Percentiles rank a stretch among this genome's conserved stretches.
Evolutionary conservation across 352 stramenopile species (phyloP).

Genomic region (Phytophthora colocasiae): DNA sequence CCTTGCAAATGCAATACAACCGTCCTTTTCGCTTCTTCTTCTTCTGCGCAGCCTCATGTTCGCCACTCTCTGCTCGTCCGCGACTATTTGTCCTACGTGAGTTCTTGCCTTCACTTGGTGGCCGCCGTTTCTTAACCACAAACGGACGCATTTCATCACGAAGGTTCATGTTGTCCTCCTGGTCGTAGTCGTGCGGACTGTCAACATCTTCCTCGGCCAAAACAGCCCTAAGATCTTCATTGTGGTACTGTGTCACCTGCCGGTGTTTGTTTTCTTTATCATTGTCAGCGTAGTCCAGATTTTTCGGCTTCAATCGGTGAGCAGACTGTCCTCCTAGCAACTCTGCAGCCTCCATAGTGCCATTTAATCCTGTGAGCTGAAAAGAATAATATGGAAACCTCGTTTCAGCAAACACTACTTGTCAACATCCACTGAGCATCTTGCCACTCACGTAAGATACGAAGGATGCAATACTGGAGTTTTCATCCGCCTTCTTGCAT

Average conservation of each 20-base stretch:
- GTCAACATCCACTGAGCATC: background rate
- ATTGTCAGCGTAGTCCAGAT: conserved; percentile 11
- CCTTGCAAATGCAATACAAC: conserved; percentile 82
- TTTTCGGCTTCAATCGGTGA: conserved; percentile 28
- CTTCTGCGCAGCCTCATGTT: conserved; percentile 23
- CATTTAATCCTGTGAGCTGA: conserved; percentile 37
- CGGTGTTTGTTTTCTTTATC: conserved; percentile 49
- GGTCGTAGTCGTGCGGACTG: conserved; percentile 25
- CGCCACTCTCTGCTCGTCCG: conserved; percentile 14
- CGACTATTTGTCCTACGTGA: conserved; percentile 10
- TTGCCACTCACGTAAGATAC: conserved; percentile 62
- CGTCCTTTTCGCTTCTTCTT: conserved; percentile 77
- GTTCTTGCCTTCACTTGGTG: conserved; percentile 22
- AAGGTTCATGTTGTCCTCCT: conserved; percentile 1
- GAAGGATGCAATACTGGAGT: conserved; percentile 69
- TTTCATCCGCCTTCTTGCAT: conserved; percentile 68
- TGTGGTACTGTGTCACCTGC: conserved; percentile 5
- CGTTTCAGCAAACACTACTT: background rate
- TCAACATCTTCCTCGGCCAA: conserved; percentile 31
- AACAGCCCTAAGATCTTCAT: conserved; percentile 8
- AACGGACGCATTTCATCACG: conserved; percentile 12
- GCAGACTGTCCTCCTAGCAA: conserved; percentile 14
- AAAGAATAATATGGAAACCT: conserved; percentile 4
- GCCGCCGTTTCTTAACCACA: conserved; percentile 26
- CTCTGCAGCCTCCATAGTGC: conserved; percentile 22